phyloP scores from a whole-genome alignment of 345 rosid species.

The Hibiscus tridactylites region DNA sequence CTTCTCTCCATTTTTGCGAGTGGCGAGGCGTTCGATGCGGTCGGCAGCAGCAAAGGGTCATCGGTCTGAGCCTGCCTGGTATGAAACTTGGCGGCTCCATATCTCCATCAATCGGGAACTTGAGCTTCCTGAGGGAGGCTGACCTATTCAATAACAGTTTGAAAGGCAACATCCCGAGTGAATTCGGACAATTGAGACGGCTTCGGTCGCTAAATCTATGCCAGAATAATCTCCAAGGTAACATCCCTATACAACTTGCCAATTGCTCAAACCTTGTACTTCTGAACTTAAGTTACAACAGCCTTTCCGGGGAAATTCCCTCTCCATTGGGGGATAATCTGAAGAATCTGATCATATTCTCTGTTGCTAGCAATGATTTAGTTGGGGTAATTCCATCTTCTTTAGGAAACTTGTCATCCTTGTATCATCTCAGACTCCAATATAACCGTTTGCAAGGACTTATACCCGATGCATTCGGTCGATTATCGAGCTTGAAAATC shows the following conservation, averaged over 20 bases:
- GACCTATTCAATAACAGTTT: background rate
- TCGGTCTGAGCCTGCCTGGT: background rate
- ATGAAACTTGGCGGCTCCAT: background rate
- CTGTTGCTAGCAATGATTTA: background rate
- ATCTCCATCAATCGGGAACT: background rate
- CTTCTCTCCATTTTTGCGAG: slow-evolving; percentile 13
- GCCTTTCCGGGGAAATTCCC: background rate
- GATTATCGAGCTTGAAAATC: background rate
- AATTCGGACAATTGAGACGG: background rate
- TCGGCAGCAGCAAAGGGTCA: slow-evolving; percentile 11
- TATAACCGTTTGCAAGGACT: background rate
- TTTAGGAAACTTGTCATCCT: background rate
- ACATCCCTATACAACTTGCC: background rate
- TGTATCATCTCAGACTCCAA: background rate
- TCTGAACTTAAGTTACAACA: background rate
- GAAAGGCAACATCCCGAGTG: background rate
- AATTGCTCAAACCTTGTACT: background rate
- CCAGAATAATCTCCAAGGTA: background rate
- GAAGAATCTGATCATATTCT: background rate
- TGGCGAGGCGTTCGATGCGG: slow-evolving; percentile 24
- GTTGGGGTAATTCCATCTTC: background rate
- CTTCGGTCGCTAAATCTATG: background rate
- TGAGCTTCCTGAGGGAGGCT: background rate
- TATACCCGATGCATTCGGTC: background rate
- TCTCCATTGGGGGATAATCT: background rate